These are phyloP conservation scores for Pyrenophora seminiperda DNA, from an alignment of 2,329 filamentous ascomycete genomes.

Conservation along the genomic window DNA sequence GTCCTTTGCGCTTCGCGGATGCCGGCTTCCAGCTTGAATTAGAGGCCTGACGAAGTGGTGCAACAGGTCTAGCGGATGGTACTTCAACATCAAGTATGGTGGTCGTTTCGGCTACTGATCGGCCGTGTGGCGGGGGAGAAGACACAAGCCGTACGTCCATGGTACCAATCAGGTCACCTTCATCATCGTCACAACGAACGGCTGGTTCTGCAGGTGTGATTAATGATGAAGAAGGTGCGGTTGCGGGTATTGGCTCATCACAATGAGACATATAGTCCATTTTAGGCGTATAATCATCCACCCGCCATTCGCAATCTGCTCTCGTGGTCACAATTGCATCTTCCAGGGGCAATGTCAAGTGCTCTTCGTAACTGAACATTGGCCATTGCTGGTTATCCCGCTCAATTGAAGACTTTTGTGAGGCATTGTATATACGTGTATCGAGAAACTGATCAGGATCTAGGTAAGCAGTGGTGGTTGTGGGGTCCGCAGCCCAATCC, in stretches of 20 bases:
- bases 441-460: background rate
- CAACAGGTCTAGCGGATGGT: background rate
- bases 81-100: background rate
- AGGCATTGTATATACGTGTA: slow-evolving; percentile 6
- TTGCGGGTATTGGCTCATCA: background rate
- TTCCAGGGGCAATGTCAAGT: background rate
- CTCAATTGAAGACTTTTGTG: background rate
- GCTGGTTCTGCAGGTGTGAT: slow-evolving; percentile 1
- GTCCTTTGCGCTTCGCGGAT: slow-evolving; percentile 42
- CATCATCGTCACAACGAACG: background rate
- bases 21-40: slow-evolving; percentile 35
- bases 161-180: background rate
- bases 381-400: slow-evolving; percentile 7
- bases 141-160: background rate
- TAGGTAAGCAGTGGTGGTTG: slow-evolving; percentile 10
- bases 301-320: background rate
- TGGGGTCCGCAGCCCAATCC: slow-evolving; percentile 30
- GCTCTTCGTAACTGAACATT: background rate
- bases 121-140: background rate
- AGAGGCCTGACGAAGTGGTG: slow-evolving; percentile 19
- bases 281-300: background rate
- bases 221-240: slow-evolving; percentile 12
- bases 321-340: background rate
- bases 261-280: background rate
- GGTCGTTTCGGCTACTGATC: background rate